phyloP scores from a whole-genome alignment of 208 protist genomes.

The Phytomonas sp. region DNA sequence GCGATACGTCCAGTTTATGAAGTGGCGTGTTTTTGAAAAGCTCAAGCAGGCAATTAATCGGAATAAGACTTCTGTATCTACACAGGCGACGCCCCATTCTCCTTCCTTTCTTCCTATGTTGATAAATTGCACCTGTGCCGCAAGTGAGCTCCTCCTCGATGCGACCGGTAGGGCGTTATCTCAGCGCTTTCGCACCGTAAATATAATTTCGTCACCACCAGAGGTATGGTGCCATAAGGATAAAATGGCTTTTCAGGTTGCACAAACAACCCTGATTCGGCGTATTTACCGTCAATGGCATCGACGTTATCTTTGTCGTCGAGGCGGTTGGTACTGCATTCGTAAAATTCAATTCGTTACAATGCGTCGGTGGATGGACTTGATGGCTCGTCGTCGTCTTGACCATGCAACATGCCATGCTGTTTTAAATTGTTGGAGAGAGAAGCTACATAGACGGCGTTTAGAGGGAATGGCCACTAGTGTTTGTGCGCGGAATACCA shows the following conservation, averaged over 20 bases:
- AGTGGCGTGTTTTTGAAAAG: slow-evolving; percentile 11
- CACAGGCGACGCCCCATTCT: background rate
- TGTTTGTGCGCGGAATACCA: slow-evolving; percentile 2
- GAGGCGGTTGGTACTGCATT: background rate
- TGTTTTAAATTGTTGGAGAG: background rate
- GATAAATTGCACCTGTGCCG: background rate
- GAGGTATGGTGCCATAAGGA: background rate
- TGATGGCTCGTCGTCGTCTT: background rate
- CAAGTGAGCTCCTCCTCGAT: background rate
- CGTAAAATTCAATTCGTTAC: background rate
- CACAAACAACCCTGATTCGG: background rate
- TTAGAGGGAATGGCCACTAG: slow-evolving; percentile 8
- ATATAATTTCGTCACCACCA: background rate
- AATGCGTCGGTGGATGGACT: background rate
- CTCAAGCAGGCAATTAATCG: background rate
- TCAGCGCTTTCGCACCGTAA: background rate
- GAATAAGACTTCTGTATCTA: background rate
- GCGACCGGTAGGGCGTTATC: background rate
- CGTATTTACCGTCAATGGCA: background rate
- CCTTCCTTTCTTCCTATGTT: background rate
- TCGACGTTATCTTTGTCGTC: background rate
- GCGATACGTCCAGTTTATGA: slow-evolving; percentile 14
- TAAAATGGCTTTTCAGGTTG: background rate
- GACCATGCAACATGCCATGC: background rate
- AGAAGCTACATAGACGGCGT: slow-evolving; percentile 1